Percentiles rank a stretch among this genome's conserved stretches.
These are phyloP conservation scores for Millerago galiae DNA, from an alignment of 805 yeast species.

Conservation along the genomic window DNA sequence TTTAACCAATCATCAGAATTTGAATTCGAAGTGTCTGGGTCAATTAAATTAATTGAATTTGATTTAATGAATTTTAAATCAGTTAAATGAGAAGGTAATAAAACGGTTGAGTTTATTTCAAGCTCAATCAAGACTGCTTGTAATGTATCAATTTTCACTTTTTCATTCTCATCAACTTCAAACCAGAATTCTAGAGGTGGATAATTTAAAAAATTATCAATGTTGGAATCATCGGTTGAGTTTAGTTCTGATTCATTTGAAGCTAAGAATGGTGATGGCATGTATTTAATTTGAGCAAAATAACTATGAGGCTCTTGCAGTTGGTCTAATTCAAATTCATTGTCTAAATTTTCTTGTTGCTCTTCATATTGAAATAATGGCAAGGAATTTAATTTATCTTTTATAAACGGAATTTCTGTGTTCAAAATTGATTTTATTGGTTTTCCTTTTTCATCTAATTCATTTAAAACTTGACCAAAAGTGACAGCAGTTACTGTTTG, in stretches of 20 bases:
- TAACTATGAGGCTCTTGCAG: conserved; percentile 26
- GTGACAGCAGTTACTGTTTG: conserved; percentile 19
- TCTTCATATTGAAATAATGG: conserved; percentile 12
- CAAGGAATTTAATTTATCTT: conserved; percentile 11
- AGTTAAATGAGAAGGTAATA: conserved; percentile 33
- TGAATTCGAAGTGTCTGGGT: conserved; percentile 7
- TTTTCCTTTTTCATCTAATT: conserved; percentile 2
- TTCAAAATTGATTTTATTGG: conserved; percentile 10
- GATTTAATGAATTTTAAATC: conserved; percentile 38
- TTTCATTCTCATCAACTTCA: conserved; percentile 31
- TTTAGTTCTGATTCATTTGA: background rate
- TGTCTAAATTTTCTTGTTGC: background rate
- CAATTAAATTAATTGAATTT: conserved; percentile 11
- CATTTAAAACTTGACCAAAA: conserved; percentile 19
- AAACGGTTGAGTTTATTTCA: conserved; percentile 36
- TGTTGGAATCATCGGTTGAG: conserved; percentile 1
- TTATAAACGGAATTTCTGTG: conserved; percentile 18
- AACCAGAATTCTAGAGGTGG: conserved; percentile 58
- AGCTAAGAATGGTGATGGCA: conserved; percentile 35
- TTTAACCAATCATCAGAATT: conserved; percentile 17
- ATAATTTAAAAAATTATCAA: conserved; percentile 25
- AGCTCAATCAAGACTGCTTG: conserved; percentile 38
- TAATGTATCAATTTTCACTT: conserved; percentile 29
- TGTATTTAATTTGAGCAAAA: conserved; percentile 38
- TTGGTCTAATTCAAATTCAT: background rate